phyloP scores from a whole-genome alignment of 2,329 filamentous ascomycete species.

The Ascochyta rabiei region DNA sequence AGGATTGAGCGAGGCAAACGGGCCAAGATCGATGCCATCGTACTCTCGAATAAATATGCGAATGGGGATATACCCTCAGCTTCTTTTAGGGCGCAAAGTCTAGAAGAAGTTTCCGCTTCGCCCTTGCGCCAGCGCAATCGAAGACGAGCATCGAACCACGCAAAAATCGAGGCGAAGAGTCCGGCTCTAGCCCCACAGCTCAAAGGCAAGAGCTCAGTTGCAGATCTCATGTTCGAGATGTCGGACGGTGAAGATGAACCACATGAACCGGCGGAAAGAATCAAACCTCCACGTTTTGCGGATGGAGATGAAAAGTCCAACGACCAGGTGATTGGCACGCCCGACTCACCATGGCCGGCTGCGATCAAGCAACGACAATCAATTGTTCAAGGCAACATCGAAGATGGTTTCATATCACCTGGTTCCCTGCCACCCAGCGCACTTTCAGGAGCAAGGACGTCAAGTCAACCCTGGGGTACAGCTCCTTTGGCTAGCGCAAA shows the following conservation, averaged over 20 bases:
- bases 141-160: conserved; percentile 50
- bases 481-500: conserved; percentile 64
- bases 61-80: conserved; percentile 70
- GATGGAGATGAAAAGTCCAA: conserved; percentile 8
- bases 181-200: conserved; percentile 70
- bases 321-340: conserved; percentile 28
- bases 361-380: conserved; percentile 19
- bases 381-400: background rate
- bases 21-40: conserved; percentile 76
- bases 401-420: conserved; percentile 20
- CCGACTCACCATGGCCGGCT: conserved; percentile 35
- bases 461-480: conserved; percentile 59
- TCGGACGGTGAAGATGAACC: conserved; percentile 70
- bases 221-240: conserved; percentile 92
- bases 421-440: conserved; percentile 30
- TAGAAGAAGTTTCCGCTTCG: conserved; percentile 65
- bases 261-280: conserved; percentile 14
- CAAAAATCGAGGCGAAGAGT: conserved; percentile 60
- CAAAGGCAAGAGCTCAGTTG: conserved; percentile 69
- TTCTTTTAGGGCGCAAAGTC: conserved; percentile 66
- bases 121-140: conserved; percentile 53
- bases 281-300: conserved; percentile 34
- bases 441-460: conserved; percentile 30
- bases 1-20: conserved; percentile 72
- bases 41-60: conserved; percentile 66